Evolutionary conservation across 2,329 filamentous ascomycete genomes (phyloP).

Genomic region (Colletotrichum melonis): DNA sequence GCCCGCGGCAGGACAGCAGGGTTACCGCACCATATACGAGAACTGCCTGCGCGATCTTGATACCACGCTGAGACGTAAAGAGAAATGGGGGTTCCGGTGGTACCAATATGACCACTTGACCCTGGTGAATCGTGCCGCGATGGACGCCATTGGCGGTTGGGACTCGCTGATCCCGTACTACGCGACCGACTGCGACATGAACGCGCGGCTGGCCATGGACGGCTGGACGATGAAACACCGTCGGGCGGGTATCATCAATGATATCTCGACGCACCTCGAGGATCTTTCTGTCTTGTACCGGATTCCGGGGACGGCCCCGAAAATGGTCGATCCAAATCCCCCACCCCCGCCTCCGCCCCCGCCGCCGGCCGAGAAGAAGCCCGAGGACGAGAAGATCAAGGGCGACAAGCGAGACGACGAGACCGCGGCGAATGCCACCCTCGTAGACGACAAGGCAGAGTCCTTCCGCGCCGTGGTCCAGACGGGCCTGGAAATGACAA

Average conservation of each 20-base stretch:
- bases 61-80: constrained; percentile 43
- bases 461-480: constrained; percentile 41
- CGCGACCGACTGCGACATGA: constrained; percentile 67
- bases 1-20: constrained; percentile 45
- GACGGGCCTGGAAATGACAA: constrained; percentile 47
- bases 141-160: constrained; percentile 64
- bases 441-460: constrained; percentile 34
- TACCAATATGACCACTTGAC: constrained; percentile 70
- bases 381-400: background rate
- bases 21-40: constrained; percentile 55
- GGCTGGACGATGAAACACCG: constrained; percentile 54
- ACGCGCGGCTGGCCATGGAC: constrained; percentile 58
- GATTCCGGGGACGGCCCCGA: constrained; percentile 49
- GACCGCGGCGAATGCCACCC: background rate
- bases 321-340: constrained; percentile 52
- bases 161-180: constrained; percentile 70
- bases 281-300: constrained; percentile 59
- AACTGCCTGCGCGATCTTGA: constrained; percentile 50
- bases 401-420: background rate
- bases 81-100: constrained; percentile 63
- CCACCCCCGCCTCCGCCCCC: constrained; percentile 45
- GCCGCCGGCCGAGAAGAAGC: constrained; percentile 23
- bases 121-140: constrained; percentile 64
- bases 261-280: constrained; percentile 57
- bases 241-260: constrained; percentile 55